These are phyloP conservation scores for Fagopyrum esculentum DNA, from an alignment of 148 eudicot genomes.

Conservation along the genomic window DNA sequence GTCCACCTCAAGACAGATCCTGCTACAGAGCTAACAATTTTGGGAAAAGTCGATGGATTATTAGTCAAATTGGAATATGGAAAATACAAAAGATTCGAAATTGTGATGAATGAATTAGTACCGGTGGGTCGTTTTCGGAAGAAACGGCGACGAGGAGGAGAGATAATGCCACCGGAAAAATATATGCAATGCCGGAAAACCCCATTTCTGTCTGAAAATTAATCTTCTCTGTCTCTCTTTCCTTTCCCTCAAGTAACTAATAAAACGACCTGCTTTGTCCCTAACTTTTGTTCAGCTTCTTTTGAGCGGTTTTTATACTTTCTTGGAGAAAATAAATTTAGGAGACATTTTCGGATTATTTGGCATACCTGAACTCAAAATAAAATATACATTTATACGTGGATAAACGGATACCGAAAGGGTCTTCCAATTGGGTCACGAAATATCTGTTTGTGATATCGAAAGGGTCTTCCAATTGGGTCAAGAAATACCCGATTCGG, in stretches of 20 bases:
- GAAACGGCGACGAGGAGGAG: conserved; percentile 21
- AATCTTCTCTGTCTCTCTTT: not conserved
- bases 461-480: too few relatives aligned
- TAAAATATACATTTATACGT: too few relatives aligned
- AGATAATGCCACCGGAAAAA: conserved; percentile 17
- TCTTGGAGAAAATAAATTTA: not conserved
- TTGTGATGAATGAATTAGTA: not conserved
- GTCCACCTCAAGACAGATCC: conserved; percentile 50
- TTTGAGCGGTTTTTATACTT: not conserved
- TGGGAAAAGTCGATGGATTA: not conserved
- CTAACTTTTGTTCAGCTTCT: not conserved
- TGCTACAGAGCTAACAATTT: conserved; percentile 68
- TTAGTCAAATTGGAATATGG: not conserved
- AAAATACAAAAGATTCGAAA: conserved; percentile 2
- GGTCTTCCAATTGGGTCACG: too few relatives aligned
- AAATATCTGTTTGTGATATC: too few relatives aligned
- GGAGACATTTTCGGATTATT: too few relatives aligned
- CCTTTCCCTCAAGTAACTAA: not conserved
- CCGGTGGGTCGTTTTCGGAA: conserved; percentile 46
- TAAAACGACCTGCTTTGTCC: not conserved
- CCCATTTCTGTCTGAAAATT: not conserved
- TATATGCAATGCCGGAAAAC: not conserved
- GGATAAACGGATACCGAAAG: too few relatives aligned
- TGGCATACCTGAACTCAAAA: too few relatives aligned
- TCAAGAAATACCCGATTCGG: too few relatives aligned